Percentiles rank a stretch among this genome's conserved stretches.
Conservation (phyloP, 495 filamentous ascomycete species). For the Aspergillus sparsus region DNA sequence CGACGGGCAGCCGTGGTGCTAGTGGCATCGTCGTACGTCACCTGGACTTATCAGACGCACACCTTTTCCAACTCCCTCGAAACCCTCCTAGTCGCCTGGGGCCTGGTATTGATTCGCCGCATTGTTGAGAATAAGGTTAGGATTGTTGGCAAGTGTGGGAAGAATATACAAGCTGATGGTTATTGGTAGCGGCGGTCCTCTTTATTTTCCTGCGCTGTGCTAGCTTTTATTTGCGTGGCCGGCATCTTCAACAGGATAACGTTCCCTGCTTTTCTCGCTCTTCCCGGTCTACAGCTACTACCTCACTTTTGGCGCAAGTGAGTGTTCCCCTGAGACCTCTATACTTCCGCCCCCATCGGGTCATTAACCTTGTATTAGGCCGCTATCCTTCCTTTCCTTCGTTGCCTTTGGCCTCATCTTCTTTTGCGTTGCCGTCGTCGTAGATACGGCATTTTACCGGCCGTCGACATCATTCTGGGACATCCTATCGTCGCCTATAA, state of each 20-base stretch:
- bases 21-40: slow-evolving; percentile 94
- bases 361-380: slow-evolving; percentile 50
- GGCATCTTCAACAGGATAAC: slow-evolving; percentile 96
- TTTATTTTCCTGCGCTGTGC: slow-evolving; percentile 68
- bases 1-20: slow-evolving; percentile 72
- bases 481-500: slow-evolving; percentile 59
- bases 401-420: slow-evolving; percentile 61
- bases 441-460: slow-evolving; percentile 83
- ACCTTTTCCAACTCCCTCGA: slow-evolving; percentile 98
- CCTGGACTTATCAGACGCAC: slow-evolving; percentile 98
- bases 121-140: slow-evolving; percentile 74
- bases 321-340: slow-evolving; percentile 26
- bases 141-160: slow-evolving; percentile 8
- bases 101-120: slow-evolving; percentile 82
- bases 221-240: slow-evolving; percentile 78
- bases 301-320: slow-evolving; percentile 84
- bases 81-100: slow-evolving; percentile 88
- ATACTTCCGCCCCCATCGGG: slow-evolving; percentile 1
- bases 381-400: slow-evolving; percentile 65
- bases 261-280: slow-evolving; percentile 85
- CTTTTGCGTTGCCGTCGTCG: slow-evolving; percentile 67
- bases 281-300: slow-evolving; percentile 77
- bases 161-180: slow-evolving; percentile 23
- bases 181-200: slow-evolving; percentile 66
- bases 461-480: slow-evolving; percentile 55